These are phyloP conservation scores for Letharia lupina DNA, from an alignment of 495 filamentous ascomycete species.

Conservation along the genomic window DNA sequence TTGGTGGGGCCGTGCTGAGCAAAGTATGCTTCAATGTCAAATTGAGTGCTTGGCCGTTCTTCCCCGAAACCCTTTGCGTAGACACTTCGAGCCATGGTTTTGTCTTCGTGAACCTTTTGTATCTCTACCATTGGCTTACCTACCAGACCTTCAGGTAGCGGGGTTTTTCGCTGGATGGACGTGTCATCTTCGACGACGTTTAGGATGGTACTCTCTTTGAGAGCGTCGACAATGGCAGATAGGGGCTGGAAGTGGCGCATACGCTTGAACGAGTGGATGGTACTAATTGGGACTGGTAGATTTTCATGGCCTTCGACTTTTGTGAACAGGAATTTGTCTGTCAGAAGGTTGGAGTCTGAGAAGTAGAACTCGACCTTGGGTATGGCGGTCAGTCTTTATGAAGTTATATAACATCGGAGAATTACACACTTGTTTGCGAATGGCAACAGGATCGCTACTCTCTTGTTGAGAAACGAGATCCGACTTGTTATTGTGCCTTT, in stretches of 20 bases:
- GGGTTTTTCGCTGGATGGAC: slow-evolving; percentile 63
- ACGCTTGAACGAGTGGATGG: slow-evolving; percentile 78
- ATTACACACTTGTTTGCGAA: slow-evolving; percentile 62
- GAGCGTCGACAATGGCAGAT: slow-evolving; percentile 68
- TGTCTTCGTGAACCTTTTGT: slow-evolving; percentile 49
- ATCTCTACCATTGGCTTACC: slow-evolving; percentile 36
- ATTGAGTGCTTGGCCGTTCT: slow-evolving; percentile 68
- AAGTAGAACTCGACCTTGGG: slow-evolving; percentile 94
- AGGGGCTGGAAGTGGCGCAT: slow-evolving; percentile 88
- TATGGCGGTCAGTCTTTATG: slow-evolving; percentile 9
- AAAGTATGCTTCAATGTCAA: slow-evolving; percentile 90
- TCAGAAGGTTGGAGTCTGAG: slow-evolving; percentile 79
- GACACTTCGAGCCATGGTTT: slow-evolving; percentile 51
- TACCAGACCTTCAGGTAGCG: slow-evolving; percentile 43
- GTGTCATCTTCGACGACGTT: slow-evolving; percentile 58
- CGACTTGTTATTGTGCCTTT: slow-evolving; percentile 48
- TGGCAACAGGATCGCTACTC: slow-evolving; percentile 64
- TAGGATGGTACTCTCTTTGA: slow-evolving; percentile 62
- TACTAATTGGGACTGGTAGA: slow-evolving; percentile 63
- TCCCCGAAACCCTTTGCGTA: slow-evolving; percentile 87
- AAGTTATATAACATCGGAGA: slow-evolving; percentile 7
- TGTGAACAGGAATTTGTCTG: slow-evolving; percentile 76
- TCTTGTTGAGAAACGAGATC: slow-evolving; percentile 54
- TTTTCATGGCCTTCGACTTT: slow-evolving; percentile 69
- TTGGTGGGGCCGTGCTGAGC: slow-evolving; percentile 68